Base-by-base conservation (phyloP, 148 eudicot species). In the Rhododendron ferrugineum region DNA sequence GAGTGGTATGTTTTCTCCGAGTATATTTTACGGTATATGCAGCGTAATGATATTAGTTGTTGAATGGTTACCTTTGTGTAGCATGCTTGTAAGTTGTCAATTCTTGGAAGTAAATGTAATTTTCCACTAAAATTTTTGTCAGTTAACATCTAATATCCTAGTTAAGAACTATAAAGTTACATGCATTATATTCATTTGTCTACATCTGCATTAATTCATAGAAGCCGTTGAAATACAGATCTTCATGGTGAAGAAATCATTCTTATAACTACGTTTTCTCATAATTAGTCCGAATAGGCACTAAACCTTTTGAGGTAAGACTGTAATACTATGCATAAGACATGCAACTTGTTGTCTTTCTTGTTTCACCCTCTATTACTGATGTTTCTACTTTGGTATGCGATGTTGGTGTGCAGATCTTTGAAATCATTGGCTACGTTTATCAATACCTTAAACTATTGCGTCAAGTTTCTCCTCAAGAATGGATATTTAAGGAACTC, bases 401-500 rank as follows among this genome's bases (percentile, higher is more conserved):
- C 44, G 47, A 81, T 87, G 44, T 64, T 82, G 70, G 86, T 81
- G 64, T 28, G 50, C 91, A 97, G 99, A 90, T 97, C 42, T 89
- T 86, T 89, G 98, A 94, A 87, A 93, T 97, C 85, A 91, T 97
- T 89, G 95, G 96, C 75, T 95, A 88, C 85, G 86, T 95, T 75
- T 97, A 95, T 87, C 98, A 97, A 89, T 97, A 93, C 90, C 90
- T 97, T 86, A 94, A 97, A 87, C 87, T 95, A 56, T 86, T 95
- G 90, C 96, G 86, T 85, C 89, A 89, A 90, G 88, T 89, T 91
- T 89, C 95, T 90, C 96, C 96, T 78, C 93, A 97, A 86, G 92
- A 97, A 89, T 97, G 99, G 99, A 97, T 95, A 56, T 97, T 90
- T 80, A 93, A 93, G 91, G 99, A 97, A 90, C 99, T 97, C 82